Base-by-base conservation (phyloP, 2,329 filamentous ascomycete species). In the Epichloe baconii region DNA sequence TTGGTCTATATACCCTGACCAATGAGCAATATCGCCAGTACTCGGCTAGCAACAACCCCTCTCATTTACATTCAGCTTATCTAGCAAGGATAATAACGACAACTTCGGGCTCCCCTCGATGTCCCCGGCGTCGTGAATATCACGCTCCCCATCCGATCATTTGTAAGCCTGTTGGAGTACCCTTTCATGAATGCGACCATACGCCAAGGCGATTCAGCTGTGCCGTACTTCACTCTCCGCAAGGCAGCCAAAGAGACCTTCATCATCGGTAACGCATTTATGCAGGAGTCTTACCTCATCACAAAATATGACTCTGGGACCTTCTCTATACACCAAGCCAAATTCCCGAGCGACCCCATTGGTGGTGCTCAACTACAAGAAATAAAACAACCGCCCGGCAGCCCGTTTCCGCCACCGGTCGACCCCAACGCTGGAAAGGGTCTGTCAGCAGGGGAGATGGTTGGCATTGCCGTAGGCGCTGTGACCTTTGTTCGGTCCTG, bases 181-280 rank as follows among this genome's bases (percentile, higher is more conserved):
- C 76, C 73, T 2, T 79, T 72, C 54, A 70, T 62, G 59, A 64
- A 69, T 47, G 63, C 66, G 38, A 58, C 62, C 19, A 73, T 76
- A 55, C 57, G 64, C 45, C 75, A 71, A 51, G 70, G 67, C 36
- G 67, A 72, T 6, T 65, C 69, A 8, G 68, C 68, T 37, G 62
- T 75, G 10, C 76, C 73, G 11, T 88, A 87, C 60, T 87, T 88
- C 53, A 82, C 83, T 3, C 70, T 88, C 48, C 75, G 78, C 57
- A 76, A 76, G 53, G 70, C 77, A 11, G 60, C 72, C 19, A 71
- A 76, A 52, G 71, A 73, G 37, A 70, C 69, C 14, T 73, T 79
- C 62, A 76, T 83, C 12, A 73, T 88, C 37, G 85, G 85, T 7
- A 74, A 83, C 36, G 76, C 78, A 0, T 87, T 88, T 56, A 67